Evolutionary conservation across 2,329 filamentous ascomycete species (phyloP).

Genomic region (Botryotinia calthae): DNA sequence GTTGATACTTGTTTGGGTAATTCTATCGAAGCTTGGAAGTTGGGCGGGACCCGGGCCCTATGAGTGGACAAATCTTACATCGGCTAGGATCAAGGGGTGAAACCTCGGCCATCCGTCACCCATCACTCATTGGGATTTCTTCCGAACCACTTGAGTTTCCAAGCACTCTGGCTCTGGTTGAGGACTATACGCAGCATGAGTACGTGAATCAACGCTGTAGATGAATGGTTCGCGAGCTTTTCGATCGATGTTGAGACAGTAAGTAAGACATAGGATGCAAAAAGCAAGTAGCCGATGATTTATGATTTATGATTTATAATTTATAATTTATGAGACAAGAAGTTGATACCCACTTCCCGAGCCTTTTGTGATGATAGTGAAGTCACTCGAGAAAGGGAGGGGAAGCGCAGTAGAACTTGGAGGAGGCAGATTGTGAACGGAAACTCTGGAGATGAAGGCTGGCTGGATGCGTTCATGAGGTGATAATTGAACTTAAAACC

Average conservation of each 20-base stretch:
- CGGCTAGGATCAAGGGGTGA: neutral
- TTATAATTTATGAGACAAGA: slow-evolving; percentile 10
- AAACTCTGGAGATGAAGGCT: neutral
- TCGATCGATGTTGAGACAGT: neutral
- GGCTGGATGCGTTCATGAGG: neutral
- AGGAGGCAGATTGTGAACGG: neutral
- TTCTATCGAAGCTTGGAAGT: slow-evolving; percentile 1
- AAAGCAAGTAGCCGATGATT: neutral
- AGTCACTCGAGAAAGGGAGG: neutral
- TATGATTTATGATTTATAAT: neutral
- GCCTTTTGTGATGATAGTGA: neutral
- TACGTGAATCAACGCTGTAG: neutral
- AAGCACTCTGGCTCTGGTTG: neutral
- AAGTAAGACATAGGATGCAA: neutral
- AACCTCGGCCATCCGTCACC: neutral
- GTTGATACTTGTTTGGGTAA: neutral
- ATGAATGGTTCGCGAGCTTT: neutral
- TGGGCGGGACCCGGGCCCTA: neutral
- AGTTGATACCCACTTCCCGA: neutral
- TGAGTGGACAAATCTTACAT: slow-evolving; percentile 1
- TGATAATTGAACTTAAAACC: neutral
- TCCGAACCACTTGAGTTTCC: neutral
- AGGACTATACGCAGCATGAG: neutral
- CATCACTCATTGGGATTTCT: neutral
- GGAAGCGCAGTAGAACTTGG: neutral